phyloP scores from a whole-genome alignment of 768 basidiomycete species.

The Hygrocybe coccinea region DNA sequence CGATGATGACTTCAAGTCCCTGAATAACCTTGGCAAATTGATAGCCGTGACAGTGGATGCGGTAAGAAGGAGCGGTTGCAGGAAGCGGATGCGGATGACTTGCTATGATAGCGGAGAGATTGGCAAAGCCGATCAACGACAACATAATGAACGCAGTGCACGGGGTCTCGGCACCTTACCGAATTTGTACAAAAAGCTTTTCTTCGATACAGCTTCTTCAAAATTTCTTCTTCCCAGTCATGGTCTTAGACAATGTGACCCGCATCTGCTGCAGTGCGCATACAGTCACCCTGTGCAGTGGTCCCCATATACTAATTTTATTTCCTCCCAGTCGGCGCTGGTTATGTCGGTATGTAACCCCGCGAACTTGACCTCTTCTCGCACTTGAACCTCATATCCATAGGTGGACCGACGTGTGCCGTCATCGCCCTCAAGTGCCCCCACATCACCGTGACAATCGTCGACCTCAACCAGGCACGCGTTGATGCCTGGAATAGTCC shows the following conservation, averaged over 20 bases:
- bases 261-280: slow-evolving; percentile 87
- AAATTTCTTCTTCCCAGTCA: slow-evolving; percentile 17
- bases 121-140: too few species aligned
- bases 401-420: slow-evolving; percentile 92
- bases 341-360: slow-evolving; percentile 9
- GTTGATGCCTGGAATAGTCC: slow-evolving; percentile 95
- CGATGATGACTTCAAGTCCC: too few species aligned
- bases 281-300: neutral
- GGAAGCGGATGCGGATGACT: too few species aligned
- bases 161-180: too few species aligned
- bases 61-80: too few species aligned
- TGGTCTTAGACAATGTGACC: slow-evolving; percentile 59
- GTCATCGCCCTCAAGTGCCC: slow-evolving; percentile 94
- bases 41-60: too few species aligned
- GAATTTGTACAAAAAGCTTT: too few species aligned
- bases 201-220: too few species aligned
- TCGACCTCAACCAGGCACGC: slow-evolving; percentile 91
- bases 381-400: slow-evolving; percentile 2
- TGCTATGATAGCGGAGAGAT: too few species aligned
- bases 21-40: too few species aligned
- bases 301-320: neutral
- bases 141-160: too few species aligned
- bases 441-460: slow-evolving; percentile 91
- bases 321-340: slow-evolving; percentile 11
- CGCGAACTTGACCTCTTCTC: neutral